A percentile compares a stretch with the other conserved stretches of the same genome.
phyloP scores from a whole-genome alignment of 306 rosid species.

The Potentilla sterilis region DNA sequence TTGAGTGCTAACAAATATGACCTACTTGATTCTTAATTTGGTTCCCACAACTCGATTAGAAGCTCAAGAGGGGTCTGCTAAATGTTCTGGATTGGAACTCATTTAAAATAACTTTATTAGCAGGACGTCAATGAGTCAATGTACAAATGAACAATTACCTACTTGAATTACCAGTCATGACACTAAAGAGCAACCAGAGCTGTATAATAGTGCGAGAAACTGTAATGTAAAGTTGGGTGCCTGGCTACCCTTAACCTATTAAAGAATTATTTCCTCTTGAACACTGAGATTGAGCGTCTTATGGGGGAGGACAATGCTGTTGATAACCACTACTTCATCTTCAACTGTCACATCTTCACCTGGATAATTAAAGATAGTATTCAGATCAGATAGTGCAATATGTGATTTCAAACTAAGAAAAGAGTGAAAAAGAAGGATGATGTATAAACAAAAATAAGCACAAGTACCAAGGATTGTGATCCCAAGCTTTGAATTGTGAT shows the following conservation, averaged over 20 bases:
- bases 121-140: not conserved
- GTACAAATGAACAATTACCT: slow-evolving; percentile 13
- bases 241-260: slow-evolving; percentile 1
- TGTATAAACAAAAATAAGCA: slow-evolving; percentile 13
- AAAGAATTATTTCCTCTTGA: slow-evolving; percentile 91
- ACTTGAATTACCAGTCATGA: not conserved
- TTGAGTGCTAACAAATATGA: not conserved
- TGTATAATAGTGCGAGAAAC: not conserved
- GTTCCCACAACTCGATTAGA: not conserved
- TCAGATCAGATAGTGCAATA: slow-evolving; percentile 5
- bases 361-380: slow-evolving; percentile 33
- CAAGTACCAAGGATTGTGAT: slow-evolving; percentile 75
- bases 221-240: not conserved
- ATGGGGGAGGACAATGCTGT: slow-evolving; percentile 87
- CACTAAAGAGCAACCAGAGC: slow-evolving; percentile 16
- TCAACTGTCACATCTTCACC: slow-evolving; percentile 90
- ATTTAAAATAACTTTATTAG: not conserved
- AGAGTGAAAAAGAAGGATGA: not conserved
- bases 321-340: slow-evolving; percentile 88
- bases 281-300: slow-evolving; percentile 86
- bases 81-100: not conserved
- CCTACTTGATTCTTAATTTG: not conserved
- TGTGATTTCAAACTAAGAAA: not conserved
- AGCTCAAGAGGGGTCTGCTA: not conserved
- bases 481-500: slow-evolving; percentile 86